phyloP scores from a whole-genome alignment of 108 stramenopile species.

The Nannochloropsis granulata region DNA sequence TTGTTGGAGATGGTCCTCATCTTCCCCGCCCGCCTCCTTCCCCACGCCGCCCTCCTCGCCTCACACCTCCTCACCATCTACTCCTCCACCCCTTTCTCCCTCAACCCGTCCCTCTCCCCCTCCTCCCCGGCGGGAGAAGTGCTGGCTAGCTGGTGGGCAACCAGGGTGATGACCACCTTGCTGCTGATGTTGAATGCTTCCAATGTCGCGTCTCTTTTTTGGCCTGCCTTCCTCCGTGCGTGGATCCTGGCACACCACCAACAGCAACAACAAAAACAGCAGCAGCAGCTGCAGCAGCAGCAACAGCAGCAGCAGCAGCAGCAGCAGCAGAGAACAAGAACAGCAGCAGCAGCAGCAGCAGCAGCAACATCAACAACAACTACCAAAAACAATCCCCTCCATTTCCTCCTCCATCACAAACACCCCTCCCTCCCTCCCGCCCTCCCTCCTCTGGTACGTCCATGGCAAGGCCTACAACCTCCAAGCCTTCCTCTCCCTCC shows the following conservation, averaged over 20 bases:
- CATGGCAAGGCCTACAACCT: constrained; percentile 46
- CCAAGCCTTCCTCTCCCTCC: constrained; percentile 34
- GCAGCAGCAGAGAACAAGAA: too few relatives aligned
- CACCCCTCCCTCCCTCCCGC: not conserved
- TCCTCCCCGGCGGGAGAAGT: not conserved
- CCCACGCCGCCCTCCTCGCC: not conserved
- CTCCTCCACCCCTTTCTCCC: not conserved
- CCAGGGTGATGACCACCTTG: not conserved
- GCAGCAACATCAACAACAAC: too few relatives aligned
- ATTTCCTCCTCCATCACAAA: too few relatives aligned
- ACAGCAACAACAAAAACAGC: not conserved
- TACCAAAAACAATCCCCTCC: too few relatives aligned
- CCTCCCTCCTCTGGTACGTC: constrained; percentile 36
- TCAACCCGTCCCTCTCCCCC: not conserved
- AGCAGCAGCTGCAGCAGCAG: not conserved
- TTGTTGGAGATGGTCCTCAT: not conserved
- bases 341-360: not conserved
- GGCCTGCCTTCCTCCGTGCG: not conserved
- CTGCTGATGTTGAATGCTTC: not conserved
- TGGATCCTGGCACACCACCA: not conserved
- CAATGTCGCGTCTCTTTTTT: not conserved
- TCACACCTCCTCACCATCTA: not conserved
- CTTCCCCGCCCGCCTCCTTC: not conserved
- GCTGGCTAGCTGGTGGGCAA: not conserved
- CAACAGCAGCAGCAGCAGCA: too few relatives aligned